Evolutionary conservation across 176 grass and related monocot species (phyloP).

Genomic region (Carex pumila): DNA sequence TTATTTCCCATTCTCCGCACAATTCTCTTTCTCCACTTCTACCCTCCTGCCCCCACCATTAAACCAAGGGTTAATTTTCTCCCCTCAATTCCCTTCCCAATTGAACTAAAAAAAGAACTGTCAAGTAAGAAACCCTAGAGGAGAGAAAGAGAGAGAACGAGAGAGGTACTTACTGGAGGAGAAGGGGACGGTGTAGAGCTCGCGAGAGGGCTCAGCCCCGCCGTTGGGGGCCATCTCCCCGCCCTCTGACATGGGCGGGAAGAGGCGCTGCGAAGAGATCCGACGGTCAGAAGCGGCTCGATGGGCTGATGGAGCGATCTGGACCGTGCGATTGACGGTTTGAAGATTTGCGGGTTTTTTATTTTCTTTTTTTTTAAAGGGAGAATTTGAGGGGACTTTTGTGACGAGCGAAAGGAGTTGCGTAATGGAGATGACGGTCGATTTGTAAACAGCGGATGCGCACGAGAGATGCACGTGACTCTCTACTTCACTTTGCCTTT

Average conservation of each 20-base stretch:
- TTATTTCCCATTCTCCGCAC: not conserved
- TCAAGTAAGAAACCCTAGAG: constrained; percentile 12
- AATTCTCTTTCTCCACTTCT: not conserved
- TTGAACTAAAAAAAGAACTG: not conserved
- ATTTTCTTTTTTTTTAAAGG: not conserved
- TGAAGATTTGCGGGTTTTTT: constrained; percentile 15
- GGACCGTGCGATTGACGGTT: constrained; percentile 16
- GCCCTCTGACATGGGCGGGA: constrained; percentile 24
- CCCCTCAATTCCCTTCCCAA: not conserved
- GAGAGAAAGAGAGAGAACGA: not conserved
- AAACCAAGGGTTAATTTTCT: not conserved
- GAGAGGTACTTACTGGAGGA: constrained; percentile 8
- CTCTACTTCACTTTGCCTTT: not conserved
- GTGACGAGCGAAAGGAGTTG: constrained; percentile 7
- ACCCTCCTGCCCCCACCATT: not conserved
- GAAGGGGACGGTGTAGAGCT: constrained; percentile 17
- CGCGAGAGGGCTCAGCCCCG: constrained; percentile 11
- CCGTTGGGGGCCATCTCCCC: constrained; percentile 21
- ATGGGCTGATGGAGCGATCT: not conserved
- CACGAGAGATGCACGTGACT: constrained; percentile 2
- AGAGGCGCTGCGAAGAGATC: constrained; percentile 21
- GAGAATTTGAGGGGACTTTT: constrained; percentile 7
- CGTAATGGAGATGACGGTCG: constrained; percentile 3
- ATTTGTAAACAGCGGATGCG: not conserved
- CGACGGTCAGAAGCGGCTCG: not conserved